phyloP scores from a whole-genome alignment of 2,329 filamentous ascomycete genomes.

The Colletotrichum spinosum region DNA sequence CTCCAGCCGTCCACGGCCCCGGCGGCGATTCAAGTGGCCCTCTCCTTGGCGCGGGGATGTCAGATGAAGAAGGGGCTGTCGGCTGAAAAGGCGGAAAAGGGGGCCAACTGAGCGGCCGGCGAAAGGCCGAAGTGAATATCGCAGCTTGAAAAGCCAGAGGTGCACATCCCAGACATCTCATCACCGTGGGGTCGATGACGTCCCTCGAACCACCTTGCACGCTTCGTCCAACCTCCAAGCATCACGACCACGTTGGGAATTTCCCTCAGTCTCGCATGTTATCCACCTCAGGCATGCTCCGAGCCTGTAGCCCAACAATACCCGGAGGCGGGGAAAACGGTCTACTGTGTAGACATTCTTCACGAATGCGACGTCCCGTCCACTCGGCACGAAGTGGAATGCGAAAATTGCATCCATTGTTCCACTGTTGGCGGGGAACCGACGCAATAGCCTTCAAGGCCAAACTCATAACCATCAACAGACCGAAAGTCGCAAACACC shows the following conservation, averaged over 20 bases:
- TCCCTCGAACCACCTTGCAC: conserved; percentile 16
- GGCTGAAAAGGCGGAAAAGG: conserved; percentile 21
- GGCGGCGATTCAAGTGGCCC: conserved; percentile 16
- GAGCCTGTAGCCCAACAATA: not conserved
- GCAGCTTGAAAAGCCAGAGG: not conserved
- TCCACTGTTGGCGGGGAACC: conserved; percentile 5
- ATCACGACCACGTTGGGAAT: conserved; percentile 18
- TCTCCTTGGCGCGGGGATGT: conserved; percentile 35
- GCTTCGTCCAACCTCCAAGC: not conserved
- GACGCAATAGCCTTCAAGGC: conserved; percentile 11
- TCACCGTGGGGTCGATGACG: conserved; percentile 35
- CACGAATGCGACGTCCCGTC: conserved; percentile 24
- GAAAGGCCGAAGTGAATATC: conserved; percentile 33
- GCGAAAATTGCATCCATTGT: conserved; percentile 1
- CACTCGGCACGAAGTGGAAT: conserved; percentile 12
- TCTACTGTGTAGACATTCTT: conserved; percentile 14
- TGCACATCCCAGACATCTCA: conserved; percentile 25
- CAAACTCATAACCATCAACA: conserved; percentile 6
- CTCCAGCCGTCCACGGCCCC: conserved; percentile 1
- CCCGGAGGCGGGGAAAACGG: not conserved
- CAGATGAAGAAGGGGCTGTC: conserved; percentile 27
- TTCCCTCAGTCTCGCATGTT: not conserved
- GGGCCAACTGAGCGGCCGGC: conserved; percentile 19
- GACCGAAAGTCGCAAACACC: conserved; percentile 1
- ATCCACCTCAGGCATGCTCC: conserved; percentile 14